phyloP scores from a whole-genome alignment of 2,329 filamentous ascomycete genomes.

The Xylariaceae sp. region DNA sequence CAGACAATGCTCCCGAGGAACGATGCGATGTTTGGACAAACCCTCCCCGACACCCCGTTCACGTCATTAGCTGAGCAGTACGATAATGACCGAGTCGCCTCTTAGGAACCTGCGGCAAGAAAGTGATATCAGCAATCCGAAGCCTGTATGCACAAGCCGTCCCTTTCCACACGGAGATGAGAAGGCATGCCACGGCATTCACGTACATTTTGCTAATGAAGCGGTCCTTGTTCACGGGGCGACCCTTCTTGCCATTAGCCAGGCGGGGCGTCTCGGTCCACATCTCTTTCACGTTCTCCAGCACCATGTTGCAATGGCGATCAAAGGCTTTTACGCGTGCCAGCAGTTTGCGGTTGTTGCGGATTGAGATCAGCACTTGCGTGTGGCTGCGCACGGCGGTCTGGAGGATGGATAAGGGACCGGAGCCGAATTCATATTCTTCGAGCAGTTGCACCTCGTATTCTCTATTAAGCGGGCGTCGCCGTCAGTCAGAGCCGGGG shows the following conservation, averaged over 20 bases:
- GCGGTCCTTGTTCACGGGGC: constrained; percentile 92
- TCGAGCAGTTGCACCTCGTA: constrained; percentile 59
- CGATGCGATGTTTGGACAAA: constrained; percentile 6
- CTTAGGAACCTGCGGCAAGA: constrained; percentile 65
- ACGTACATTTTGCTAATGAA: constrained; percentile 96
- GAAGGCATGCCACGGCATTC: neutral
- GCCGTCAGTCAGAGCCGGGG: constrained; percentile 15
- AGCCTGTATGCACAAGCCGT: neutral
- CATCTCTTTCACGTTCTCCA: constrained; percentile 98
- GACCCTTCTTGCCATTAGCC: constrained; percentile 80
- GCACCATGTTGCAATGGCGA: constrained; percentile 97
- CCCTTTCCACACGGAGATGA: neutral
- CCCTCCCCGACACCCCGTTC: neutral
- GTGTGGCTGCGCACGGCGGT: constrained; percentile 92
- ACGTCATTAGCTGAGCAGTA: constrained; percentile 65
- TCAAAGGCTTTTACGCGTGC: constrained; percentile 98
- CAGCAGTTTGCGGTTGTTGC: constrained; percentile 96
- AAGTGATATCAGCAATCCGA: constrained; percentile 6
- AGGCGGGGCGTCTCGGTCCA: constrained; percentile 91
- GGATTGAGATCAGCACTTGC: constrained; percentile 94
- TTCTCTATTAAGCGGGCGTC: constrained; percentile 35
- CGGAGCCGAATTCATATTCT: constrained; percentile 74
- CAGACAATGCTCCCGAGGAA: constrained; percentile 8
- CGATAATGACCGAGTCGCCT: constrained; percentile 83
- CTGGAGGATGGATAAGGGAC: constrained; percentile 88